Conservation (phyloP, 2,329 filamentous ascomycete genomes). For the Fusarium coffeatum region DNA sequence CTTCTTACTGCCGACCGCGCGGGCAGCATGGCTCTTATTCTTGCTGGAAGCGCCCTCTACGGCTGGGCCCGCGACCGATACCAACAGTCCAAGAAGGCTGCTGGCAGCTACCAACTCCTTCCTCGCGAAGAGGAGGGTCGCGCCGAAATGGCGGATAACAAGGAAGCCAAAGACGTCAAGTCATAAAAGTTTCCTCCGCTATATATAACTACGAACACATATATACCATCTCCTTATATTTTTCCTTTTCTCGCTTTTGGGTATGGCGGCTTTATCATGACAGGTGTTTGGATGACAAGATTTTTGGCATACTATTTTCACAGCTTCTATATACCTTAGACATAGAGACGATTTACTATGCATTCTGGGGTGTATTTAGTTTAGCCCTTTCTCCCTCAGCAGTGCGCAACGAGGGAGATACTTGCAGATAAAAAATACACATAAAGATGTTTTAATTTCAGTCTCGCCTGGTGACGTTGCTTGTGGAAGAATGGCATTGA, state of each 20-base stretch:
- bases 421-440: constrained; percentile 11
- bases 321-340: constrained; percentile 33
- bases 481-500: not conserved
- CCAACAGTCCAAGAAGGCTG: constrained; percentile 42
- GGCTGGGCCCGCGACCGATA: constrained; percentile 45
- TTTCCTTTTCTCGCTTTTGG: constrained; percentile 25
- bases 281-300: constrained; percentile 32
- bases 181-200: constrained; percentile 8
- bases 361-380: constrained; percentile 25
- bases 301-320: constrained; percentile 20
- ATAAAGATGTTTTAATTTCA: not conserved
- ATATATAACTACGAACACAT: constrained; percentile 3
- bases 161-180: constrained; percentile 33
- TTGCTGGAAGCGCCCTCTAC: constrained; percentile 42
- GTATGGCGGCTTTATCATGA: constrained; percentile 31
- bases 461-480: not conserved
- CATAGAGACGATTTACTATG: constrained; percentile 37
- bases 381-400: constrained; percentile 22
- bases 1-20: constrained; percentile 43
- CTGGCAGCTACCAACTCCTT: constrained; percentile 43
- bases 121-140: constrained; percentile 37
- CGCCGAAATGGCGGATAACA: constrained; percentile 29
- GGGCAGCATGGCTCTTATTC: constrained; percentile 45
- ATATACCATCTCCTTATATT: constrained; percentile 21
- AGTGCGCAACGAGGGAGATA: constrained; percentile 31